Percentiles rank a stretch among this genome's conserved stretches.
Evolutionary conservation across 2,329 filamentous ascomycete species (phyloP).

Genomic region (Aurifilum marmelostoma): DNA sequence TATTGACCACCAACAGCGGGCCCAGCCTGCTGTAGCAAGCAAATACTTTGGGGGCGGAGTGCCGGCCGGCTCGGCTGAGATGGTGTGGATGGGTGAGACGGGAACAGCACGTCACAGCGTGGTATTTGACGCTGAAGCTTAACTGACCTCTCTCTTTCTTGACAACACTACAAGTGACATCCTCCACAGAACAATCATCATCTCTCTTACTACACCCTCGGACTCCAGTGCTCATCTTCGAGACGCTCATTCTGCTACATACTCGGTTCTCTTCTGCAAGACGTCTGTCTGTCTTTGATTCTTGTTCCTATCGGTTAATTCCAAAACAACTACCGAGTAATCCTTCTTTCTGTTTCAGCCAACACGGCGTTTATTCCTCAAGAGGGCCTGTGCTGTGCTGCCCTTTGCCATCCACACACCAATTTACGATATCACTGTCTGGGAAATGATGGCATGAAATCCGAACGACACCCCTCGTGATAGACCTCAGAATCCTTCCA

Average conservation of each 20-base stretch:
- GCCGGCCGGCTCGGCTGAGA: slow-evolving; percentile 10
- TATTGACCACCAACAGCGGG: background rate
- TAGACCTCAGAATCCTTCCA: background rate
- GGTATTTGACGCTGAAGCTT: slow-evolving; percentile 3
- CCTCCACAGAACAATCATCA: background rate
- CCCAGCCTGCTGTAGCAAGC: background rate
- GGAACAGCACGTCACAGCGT: slow-evolving; percentile 15
- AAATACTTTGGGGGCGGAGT: background rate
- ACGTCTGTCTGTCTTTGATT: background rate
- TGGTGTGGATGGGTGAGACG: slow-evolving; percentile 1
- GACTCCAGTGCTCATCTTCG: background rate
- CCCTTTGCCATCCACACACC: background rate
- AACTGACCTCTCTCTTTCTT: background rate
- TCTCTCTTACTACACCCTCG: background rate
- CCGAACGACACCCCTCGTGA: background rate
- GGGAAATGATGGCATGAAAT: slow-evolving; percentile 13
- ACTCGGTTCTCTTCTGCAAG: background rate
- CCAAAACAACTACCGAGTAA: slow-evolving; percentile 12
- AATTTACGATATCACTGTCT: background rate
- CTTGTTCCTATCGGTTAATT: background rate
- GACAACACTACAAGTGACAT: slow-evolving; percentile 9
- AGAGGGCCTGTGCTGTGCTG: slow-evolving; percentile 15
- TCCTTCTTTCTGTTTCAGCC: background rate
- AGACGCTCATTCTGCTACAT: slow-evolving; percentile 16
- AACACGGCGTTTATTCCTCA: background rate